phyloP scores from a whole-genome alignment of 2,329 filamentous ascomycete genomes.

The Xenosphaeropsis pyriputrescens region DNA sequence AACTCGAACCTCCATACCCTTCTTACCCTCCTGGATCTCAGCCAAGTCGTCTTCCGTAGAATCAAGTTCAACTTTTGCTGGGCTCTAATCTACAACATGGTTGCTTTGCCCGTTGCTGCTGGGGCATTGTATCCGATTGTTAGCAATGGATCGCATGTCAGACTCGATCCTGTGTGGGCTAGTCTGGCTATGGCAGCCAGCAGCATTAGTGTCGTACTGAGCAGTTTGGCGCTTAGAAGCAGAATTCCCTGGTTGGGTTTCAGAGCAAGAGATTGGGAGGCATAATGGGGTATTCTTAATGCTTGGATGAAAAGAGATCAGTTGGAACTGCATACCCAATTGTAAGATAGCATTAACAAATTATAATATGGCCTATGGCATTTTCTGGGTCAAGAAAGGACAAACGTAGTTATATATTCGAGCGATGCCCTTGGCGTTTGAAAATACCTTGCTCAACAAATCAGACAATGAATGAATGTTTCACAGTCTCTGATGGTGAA shows the following conservation, averaged over 20 bases:
- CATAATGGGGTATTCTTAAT: not conserved
- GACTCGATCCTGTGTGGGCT: slow-evolving; percentile 72
- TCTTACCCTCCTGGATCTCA: slow-evolving; percentile 43
- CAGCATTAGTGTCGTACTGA: slow-evolving; percentile 76
- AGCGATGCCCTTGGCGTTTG: too few species aligned
- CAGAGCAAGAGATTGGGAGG: slow-evolving; percentile 6
- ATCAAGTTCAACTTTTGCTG: slow-evolving; percentile 56
- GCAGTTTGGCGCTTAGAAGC: slow-evolving; percentile 53
- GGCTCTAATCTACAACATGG: slow-evolving; percentile 51
- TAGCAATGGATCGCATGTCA: slow-evolving; percentile 35
- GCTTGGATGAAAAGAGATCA: not conserved
- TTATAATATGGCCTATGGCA: too few species aligned
- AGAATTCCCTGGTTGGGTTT: slow-evolving; percentile 21
- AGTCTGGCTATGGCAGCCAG: slow-evolving; percentile 85
- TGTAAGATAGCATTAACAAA: too few species aligned
- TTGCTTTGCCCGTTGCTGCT: slow-evolving; percentile 50
- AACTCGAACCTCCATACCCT: slow-evolving; percentile 42
- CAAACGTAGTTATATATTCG: too few species aligned
- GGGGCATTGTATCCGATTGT: slow-evolving; percentile 48
- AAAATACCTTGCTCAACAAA: too few species aligned
- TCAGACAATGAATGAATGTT: too few species aligned
- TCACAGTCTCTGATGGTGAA: too few species aligned
- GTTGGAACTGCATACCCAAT: too few species aligned
- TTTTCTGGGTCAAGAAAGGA: too few species aligned
- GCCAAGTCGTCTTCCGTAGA: slow-evolving; percentile 43